Evolutionary conservation across 2,329 filamentous ascomycete species (phyloP).

Genomic region (Trichoderma koningiopsis): DNA sequence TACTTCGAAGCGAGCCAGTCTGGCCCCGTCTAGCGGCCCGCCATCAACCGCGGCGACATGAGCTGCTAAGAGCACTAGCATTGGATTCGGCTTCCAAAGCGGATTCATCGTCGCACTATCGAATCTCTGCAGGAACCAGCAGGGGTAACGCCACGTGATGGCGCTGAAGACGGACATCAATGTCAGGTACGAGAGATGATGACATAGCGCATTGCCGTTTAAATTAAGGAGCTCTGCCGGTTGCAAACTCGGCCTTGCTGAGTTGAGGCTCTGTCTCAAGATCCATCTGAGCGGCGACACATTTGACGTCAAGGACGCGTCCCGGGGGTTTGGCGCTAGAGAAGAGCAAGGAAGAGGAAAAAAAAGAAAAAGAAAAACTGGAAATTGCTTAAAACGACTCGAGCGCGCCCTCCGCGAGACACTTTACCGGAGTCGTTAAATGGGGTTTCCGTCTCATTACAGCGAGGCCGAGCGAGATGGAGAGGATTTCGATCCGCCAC

Average conservation of each 20-base stretch:
- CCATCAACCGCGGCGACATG: background rate
- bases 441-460: slow-evolving; percentile 1
- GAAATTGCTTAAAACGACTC: background rate
- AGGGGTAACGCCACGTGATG: slow-evolving; percentile 18
- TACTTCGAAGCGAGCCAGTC: background rate
- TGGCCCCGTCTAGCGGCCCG: background rate
- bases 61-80: slow-evolving; percentile 3
- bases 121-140: slow-evolving; percentile 14
- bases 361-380: too few species aligned
- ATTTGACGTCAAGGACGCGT: background rate
- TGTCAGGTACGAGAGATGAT: background rate
- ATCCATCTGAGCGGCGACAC: background rate
- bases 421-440: slow-evolving; percentile 1
- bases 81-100: slow-evolving; percentile 6
- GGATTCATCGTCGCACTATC: slow-evolving; percentile 20
- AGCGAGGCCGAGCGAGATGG: background rate
- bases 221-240: slow-evolving; percentile 13
- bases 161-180: slow-evolving; percentile 7
- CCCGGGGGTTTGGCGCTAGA: slow-evolving; percentile 1
- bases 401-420: background rate
- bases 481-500: background rate
- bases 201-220: slow-evolving; percentile 4
- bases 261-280: background rate
- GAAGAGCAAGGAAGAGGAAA: background rate
- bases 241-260: background rate